phyloP scores from a whole-genome alignment of 192 early-diverging fungal genomes.

The Coemansia sp. region DNA sequence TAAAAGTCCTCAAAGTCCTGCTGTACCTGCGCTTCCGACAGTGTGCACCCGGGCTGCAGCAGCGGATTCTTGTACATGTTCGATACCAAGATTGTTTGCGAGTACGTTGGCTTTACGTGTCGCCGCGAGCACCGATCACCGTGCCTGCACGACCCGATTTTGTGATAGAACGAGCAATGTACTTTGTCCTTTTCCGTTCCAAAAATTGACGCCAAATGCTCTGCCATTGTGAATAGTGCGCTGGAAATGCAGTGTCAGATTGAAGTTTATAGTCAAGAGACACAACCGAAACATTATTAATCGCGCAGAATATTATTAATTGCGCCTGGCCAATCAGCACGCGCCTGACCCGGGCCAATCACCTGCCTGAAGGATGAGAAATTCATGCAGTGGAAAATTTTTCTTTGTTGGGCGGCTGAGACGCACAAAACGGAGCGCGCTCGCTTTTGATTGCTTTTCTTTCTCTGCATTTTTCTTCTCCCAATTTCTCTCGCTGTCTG shows the following conservation, averaged over 20 bases:
- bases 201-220: conserved; percentile 86
- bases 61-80: conserved; percentile 94
- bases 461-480: conserved; percentile 13
- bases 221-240: conserved; percentile 60
- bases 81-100: conserved; percentile 89
- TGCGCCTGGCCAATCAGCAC: conserved; percentile 18
- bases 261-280: neutral
- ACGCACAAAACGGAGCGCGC: neutral
- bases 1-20: conserved; percentile 91
- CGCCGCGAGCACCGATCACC: conserved; percentile 96
- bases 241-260: conserved; percentile 1
- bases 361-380: conserved; percentile 1
- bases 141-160: conserved; percentile 98
- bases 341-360: conserved; percentile 10
- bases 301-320: neutral
- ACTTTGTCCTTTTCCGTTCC: conserved; percentile 99
- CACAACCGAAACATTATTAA: neutral
- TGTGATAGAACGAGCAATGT: conserved; percentile 99
- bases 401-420: neutral
- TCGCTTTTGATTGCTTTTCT: neutral
- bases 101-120: conserved; percentile 95
- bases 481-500: conserved; percentile 8
- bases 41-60: conserved; percentile 65
- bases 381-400: neutral
- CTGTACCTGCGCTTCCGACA: conserved; percentile 65